These are phyloP conservation scores for Carex parvula DNA, from an alignment of 176 grass and related monocot genomes.

Conservation along the genomic window DNA sequence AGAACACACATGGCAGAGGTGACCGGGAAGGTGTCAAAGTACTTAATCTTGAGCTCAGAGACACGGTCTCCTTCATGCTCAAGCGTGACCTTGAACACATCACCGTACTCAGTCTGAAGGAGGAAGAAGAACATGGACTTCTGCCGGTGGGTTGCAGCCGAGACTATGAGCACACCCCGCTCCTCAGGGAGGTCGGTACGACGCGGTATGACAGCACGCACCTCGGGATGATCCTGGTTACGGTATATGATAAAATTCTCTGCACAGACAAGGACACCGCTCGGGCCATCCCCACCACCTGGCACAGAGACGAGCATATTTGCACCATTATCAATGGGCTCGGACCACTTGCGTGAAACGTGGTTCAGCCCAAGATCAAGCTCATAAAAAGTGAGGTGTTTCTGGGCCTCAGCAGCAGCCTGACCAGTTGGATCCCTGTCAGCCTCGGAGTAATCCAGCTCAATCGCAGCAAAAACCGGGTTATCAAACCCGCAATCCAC, in stretches of 20 bases:
- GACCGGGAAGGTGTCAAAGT: slow-evolving; percentile 90
- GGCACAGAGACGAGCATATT: slow-evolving; percentile 90
- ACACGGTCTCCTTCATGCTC: slow-evolving; percentile 63
- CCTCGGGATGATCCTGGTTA: slow-evolving; percentile 92
- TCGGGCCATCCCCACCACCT: slow-evolving; percentile 75
- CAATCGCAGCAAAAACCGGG: slow-evolving; percentile 77
- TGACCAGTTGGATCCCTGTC: slow-evolving; percentile 76
- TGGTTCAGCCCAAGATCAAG: slow-evolving; percentile 95
- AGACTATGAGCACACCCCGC: slow-evolving; percentile 92
- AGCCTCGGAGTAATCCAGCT: slow-evolving; percentile 87
- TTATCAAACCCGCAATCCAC: slow-evolving; percentile 96
- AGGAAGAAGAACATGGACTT: slow-evolving; percentile 93
- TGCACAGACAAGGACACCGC: slow-evolving; percentile 83
- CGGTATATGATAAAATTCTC: slow-evolving; percentile 94
- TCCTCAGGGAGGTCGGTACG: slow-evolving; percentile 89
- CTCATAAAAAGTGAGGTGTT: slow-evolving; percentile 97
- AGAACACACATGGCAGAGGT: slow-evolving; percentile 81
- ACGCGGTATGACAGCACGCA: slow-evolving; percentile 83
- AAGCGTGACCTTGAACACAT: slow-evolving; percentile 85
- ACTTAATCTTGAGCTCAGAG: slow-evolving; percentile 90
- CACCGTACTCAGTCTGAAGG: slow-evolving; percentile 82
- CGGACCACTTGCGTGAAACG: slow-evolving; percentile 83
- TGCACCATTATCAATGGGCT: slow-evolving; percentile 84
- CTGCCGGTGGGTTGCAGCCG: slow-evolving; percentile 83
- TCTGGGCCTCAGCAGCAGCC: slow-evolving; percentile 80